Percentiles rank a stretch among this genome's conserved stretches.
These are phyloP conservation scores for Naematelia aurantialba DNA, from an alignment of 768 basidiomycete genomes.

Conservation along the genomic window DNA sequence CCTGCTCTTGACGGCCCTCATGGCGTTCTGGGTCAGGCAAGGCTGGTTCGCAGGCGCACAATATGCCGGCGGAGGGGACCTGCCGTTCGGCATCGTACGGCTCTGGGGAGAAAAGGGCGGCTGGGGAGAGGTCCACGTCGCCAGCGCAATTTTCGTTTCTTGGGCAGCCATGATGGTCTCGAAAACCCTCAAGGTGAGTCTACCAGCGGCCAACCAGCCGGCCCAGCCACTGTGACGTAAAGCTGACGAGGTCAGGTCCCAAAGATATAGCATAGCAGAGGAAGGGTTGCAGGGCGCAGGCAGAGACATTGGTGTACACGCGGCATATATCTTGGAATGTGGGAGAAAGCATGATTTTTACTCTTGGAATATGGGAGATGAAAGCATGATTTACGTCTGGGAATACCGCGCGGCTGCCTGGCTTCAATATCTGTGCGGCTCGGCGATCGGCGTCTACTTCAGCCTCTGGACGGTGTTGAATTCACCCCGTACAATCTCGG, in stretches of 20 bases:
- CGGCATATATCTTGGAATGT: no score
- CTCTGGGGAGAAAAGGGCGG: slow-evolving; percentile 42
- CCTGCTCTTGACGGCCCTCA: slow-evolving; percentile 68
- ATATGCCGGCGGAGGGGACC: slow-evolving; percentile 59
- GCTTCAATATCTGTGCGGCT: no score
- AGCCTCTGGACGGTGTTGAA: no score
- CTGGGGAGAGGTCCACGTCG: slow-evolving; percentile 68
- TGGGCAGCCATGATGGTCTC: slow-evolving; percentile 98
- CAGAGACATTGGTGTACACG: not conserved
- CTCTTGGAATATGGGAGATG: no score
- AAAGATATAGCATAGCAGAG: slow-evolving; percentile 4
- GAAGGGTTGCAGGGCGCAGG: not conserved
- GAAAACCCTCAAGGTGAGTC: slow-evolving; percentile 83
- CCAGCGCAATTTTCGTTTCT: slow-evolving; percentile 67
- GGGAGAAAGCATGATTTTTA: no score
- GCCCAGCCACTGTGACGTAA: no score
- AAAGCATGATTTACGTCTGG: no score
- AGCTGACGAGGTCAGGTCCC: slow-evolving; percentile 9
- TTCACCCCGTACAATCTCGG: no score
- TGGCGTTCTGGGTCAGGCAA: slow-evolving; percentile 76
- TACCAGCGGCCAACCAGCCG: not conserved
- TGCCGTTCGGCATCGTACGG: slow-evolving; percentile 51
- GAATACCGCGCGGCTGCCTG: no score
- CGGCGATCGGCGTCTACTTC: no score
- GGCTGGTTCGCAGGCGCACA: slow-evolving; percentile 72